Evolutionary conservation across 163 green algal species (phyloP), one percentile per base, ranked within the genome.

Genomic region (Coccomyxa subellipsoidea): DNA sequence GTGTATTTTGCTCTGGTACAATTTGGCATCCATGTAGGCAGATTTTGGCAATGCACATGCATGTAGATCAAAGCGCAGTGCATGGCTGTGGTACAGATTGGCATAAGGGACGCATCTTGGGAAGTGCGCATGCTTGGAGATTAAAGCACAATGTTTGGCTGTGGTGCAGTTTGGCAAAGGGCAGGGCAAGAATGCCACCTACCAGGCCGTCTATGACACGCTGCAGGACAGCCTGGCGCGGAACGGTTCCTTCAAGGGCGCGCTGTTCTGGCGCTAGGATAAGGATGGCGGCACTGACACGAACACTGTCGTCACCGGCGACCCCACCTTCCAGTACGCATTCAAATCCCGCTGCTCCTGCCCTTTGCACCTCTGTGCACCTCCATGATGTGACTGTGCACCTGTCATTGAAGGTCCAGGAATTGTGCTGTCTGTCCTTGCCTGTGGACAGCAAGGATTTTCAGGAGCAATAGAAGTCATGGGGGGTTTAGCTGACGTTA

Each of bases 261-360:
- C 53, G 21, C 53, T 82, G 78, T 82, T 82, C 78, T 82, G 78
- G 78, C 53, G 78, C 27, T 82, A 47, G 78, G 53, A 25, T 25
- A 3, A 73, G 78, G 78, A 82, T 71, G 53, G 78, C 29, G 53
- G 78, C 40, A 54, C 39, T 4, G 78, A 82, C 78, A n/a, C 32
- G 3, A 82, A 47, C 39, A 82, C 47, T 21, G 78, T 82, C 37
- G 18, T 76, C 6, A 82, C 78, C 27, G 53, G 53, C 21, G 78
- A 82, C 54, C 27, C 31, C 36, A 75, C 54, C 12, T 82, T 38
- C 31, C 25, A 47, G 72, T 78, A 31, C 29, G 72, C 27, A 31
- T 4, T 7, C 10, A n/a, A n/a, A n/a, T n/a, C n/a, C n/a, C n/a
- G n/a, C n/a, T n/a, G n/a, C n/a, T n/a, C n/a, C n/a, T n/a, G n/a